Evolutionary conservation across 371 early-diverging fungal species (phyloP).

Genomic region (Gilbertella persicaria): DNA sequence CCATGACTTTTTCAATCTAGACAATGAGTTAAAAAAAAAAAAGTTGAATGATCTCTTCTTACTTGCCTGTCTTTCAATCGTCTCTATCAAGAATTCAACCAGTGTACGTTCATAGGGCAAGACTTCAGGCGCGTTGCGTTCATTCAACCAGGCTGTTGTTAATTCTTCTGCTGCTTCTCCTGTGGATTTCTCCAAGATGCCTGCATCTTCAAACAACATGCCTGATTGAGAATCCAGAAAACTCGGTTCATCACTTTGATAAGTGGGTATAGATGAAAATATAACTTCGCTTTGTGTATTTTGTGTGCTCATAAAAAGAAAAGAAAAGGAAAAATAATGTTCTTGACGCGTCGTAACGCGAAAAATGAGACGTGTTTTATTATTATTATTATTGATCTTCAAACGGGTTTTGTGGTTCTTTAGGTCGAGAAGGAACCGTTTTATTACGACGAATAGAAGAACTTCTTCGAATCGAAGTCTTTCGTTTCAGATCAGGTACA

Average conservation of each 20-base stretch:
- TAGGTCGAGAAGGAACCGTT: background rate
- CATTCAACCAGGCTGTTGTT: conserved; percentile 77
- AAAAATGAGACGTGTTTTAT: background rate
- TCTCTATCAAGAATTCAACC: conserved; percentile 62
- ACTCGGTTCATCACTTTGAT: background rate
- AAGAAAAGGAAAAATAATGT: too few relatives aligned
- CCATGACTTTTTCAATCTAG: conserved; percentile 20
- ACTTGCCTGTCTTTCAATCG: conserved; percentile 64
- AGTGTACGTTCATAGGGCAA: conserved; percentile 60
- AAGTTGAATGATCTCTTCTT: background rate
- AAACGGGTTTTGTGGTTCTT: too few relatives aligned
- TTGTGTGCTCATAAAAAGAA: background rate
- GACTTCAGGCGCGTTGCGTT: conserved; percentile 79
- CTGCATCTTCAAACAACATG: conserved; percentile 4
- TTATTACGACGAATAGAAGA: background rate
- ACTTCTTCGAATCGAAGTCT: background rate
- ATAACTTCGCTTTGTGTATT: background rate
- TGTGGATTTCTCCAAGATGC: background rate
- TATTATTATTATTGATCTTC: background rate
- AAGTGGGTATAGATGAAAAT: conserved; percentile 6
- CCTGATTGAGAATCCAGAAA: conserved; percentile 1
- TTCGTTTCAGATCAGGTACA: background rate
- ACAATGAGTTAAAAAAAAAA: background rate
- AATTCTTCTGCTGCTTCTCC: conserved; percentile 9
- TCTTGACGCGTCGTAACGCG: background rate